A percentile compares a stretch with the other conserved stretches of the same genome.
Evolutionary conservation across 768 basidiomycete genomes (phyloP).

Genomic region (Vararia minispora): DNA sequence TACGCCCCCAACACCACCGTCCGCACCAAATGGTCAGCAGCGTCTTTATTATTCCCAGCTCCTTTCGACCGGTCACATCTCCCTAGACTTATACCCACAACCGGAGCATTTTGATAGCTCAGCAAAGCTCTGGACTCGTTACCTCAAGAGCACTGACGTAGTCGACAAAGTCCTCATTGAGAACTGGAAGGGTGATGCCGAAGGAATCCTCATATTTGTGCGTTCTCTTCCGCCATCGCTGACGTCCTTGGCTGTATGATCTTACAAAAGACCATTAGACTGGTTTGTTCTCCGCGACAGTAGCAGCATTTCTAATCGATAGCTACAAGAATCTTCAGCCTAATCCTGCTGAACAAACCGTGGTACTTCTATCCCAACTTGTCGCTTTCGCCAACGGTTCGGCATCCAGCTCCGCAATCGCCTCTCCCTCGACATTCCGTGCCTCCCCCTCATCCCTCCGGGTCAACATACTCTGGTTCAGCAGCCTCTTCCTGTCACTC

Average conservation of each 20-base stretch:
- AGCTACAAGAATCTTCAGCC: constrained; percentile 8
- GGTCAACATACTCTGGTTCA: constrained; percentile 13
- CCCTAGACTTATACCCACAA: too few species aligned
- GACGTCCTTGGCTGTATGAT: too few species aligned
- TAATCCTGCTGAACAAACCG: not conserved
- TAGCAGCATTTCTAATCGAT: constrained; percentile 8
- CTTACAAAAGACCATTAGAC: constrained; percentile 4
- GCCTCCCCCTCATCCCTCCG: not conserved
- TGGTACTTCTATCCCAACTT: constrained; percentile 1
- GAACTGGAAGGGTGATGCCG: constrained; percentile 32
- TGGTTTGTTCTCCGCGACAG: constrained; percentile 11
- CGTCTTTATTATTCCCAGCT: too few species aligned
- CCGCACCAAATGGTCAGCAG: too few species aligned
- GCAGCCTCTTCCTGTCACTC: constrained; percentile 9
- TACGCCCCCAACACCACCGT: too few species aligned
- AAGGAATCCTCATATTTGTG: constrained; percentile 30
- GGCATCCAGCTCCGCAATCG: not conserved
- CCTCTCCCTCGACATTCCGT: not conserved
- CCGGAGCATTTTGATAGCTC: constrained; percentile 28
- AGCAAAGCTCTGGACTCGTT: constrained; percentile 27
- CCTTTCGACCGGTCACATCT: too few species aligned
- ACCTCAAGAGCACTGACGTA: constrained; percentile 24
- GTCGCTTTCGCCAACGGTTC: not conserved
- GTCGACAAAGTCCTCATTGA: constrained; percentile 22
- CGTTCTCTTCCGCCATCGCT: too few species aligned